Base-by-base conservation (phyloP, 140 eudicot genomes). In the Stevia rebaudiana region DNA sequence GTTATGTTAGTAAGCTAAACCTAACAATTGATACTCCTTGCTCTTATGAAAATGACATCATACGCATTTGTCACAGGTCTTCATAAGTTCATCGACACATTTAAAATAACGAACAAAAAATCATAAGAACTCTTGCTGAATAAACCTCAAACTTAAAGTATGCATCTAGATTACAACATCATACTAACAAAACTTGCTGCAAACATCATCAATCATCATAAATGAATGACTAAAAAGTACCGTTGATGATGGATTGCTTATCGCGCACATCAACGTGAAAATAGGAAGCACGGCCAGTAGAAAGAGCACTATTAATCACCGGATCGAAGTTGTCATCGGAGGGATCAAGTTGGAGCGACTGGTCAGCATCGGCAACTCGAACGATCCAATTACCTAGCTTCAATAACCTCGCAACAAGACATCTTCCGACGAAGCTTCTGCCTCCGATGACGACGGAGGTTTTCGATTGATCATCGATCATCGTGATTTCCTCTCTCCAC, bases 401-500 rank as follows among this genome's bases (percentile, higher is more conserved):
- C 73, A 90, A 51, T 55, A 90, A 76, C 71, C 90, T 78, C 13
- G 13, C 70, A 43, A 90, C 91, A 52, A 90, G 82, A 28, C 71
- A 49, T 79, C 84, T 77, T 17, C 98, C 98, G 13, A 85, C 67
- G 66, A 84, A 82, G 28, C 75, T 76, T 61, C 84, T 75, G 41
- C 98, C 96, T 6, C 95, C 95, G 30, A 91, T 67, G 5, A 91
- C 96, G 4, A 71, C 60, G 82, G 89, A 87, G 4, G 86, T 90
- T 49, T 66, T 65, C 11, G 67, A 50, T 51, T 77, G 77, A 21
- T 57, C 60, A 36, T 70, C 69, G 11, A 33, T 41, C 64, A 59
- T 40, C 52, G 75, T 13, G 65, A 61, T 51, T 31, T 56, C 39
- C 47, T 56, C 79, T 70, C 79, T 70, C 67, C 82, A 83, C 83